A percentile compares a stretch with the other conserved stretches of the same genome.
Evolutionary conservation across 2,329 filamentous ascomycete genomes (phyloP).

Genomic region (Alternaria solani): DNA sequence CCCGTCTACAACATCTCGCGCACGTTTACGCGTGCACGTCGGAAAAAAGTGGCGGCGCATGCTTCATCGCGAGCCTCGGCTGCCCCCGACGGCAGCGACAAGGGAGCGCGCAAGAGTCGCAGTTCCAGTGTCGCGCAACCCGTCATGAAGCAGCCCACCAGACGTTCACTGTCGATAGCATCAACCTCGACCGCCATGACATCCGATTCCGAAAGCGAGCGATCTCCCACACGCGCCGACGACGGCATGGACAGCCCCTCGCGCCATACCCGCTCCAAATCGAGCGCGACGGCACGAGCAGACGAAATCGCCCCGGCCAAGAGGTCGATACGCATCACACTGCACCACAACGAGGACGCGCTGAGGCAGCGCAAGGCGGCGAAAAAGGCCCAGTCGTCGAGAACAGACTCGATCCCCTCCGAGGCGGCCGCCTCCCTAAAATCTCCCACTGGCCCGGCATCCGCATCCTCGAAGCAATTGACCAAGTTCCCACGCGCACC

Average conservation of each 20-base stretch:
- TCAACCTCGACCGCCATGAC: slow-evolving; percentile 71
- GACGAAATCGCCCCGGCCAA: slow-evolving; percentile 74
- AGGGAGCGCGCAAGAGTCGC: slow-evolving; percentile 41
- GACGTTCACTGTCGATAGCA: slow-evolving; percentile 52
- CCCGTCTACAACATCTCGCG: slow-evolving; percentile 71
- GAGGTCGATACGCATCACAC: slow-evolving; percentile 88
- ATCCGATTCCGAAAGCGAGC: slow-evolving; percentile 72
- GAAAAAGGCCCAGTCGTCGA: slow-evolving; percentile 61
- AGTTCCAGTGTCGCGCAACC: slow-evolving; percentile 37
- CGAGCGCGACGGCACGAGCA: slow-evolving; percentile 54
- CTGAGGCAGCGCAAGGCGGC: slow-evolving; percentile 76
- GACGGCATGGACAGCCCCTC: slow-evolving; percentile 48
- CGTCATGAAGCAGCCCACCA: slow-evolving; percentile 40
- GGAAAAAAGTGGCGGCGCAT: slow-evolving; percentile 42
- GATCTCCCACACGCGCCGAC: slow-evolving; percentile 42
- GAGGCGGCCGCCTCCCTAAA: slow-evolving; percentile 76
- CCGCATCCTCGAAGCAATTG: slow-evolving; percentile 63
- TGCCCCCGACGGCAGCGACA: slow-evolving; percentile 39
- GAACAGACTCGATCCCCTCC: slow-evolving; percentile 46
- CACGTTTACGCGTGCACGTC: slow-evolving; percentile 55
- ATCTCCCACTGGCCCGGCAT: slow-evolving; percentile 85
- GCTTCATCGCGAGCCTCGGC: slow-evolving; percentile 38
- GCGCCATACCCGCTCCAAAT: slow-evolving; percentile 71
- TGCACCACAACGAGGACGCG: slow-evolving; percentile 82
- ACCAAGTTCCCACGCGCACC: slow-evolving; percentile 92